Evolutionary conservation across 768 basidiomycete genomes (phyloP), one percentile per base, ranked within the genome.

Genomic region (Fistulinella prunicolor): DNA sequence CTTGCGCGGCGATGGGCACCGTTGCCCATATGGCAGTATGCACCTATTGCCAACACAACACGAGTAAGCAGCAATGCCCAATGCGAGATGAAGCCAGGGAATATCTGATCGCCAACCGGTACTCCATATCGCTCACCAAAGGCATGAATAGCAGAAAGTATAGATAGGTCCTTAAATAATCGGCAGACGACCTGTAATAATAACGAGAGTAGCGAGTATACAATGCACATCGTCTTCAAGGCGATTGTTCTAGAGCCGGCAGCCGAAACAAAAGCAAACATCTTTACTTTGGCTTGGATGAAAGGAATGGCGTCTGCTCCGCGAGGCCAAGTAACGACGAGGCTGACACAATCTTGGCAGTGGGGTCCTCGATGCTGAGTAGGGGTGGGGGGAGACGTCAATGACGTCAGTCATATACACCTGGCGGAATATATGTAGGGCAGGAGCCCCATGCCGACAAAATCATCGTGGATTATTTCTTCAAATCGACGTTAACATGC

Each of bases 401-500:
- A 81, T 1, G 82, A 81, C 0, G 82, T 77, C 1, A 60, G 47
- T 60, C 21, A 57, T 47, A 32, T 67, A 69, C 2, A 55, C 45
- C 0, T 0, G 79, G 73, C 0, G 84, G 71, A 0, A 79, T 74
- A 50, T 86, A 86, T 0, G 80, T 77, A 0, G 86, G 86, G 47
- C 84, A 89, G 0, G 80, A 75, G 0, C 80, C 78, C 1, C 65
- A 58, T n/a, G 5, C 77, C 73, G 28, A 69, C 67, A 51, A 87
- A 89, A 46, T 90, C 87, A 9, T 72, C 71, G 30, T 73, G 72
- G 0, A 87, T 78, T 59, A 78, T 78, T 0, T 60, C 59, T 58
- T 88, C 83, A 58, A 89, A 89, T 89, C 86, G 43, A 89, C 84
- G 36, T 83, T 87, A 6, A 90, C n/a, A n/a, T n/a, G 73, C 60